Evolutionary conservation across 2,329 filamentous ascomycete genomes (phyloP).

Genomic region (Penicillium sp.): DNA sequence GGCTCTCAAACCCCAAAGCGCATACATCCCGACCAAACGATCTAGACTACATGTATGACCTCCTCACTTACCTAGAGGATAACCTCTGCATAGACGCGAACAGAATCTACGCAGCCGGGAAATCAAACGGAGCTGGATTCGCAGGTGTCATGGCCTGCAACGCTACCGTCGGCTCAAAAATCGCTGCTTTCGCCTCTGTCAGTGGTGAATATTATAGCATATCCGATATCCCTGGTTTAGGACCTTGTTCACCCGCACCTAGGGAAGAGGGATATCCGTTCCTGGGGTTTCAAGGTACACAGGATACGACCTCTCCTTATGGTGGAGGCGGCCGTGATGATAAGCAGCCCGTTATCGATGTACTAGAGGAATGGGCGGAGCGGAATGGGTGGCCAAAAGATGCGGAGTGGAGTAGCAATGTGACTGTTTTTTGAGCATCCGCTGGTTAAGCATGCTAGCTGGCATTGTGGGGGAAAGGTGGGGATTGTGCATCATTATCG

Average conservation of each 20-base stretch:
- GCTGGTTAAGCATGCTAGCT: slow-evolving; percentile 19
- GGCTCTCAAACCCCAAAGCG: slow-evolving; percentile 38
- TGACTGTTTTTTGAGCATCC: slow-evolving; percentile 16
- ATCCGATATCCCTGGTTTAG: slow-evolving; percentile 16
- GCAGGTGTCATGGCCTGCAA: slow-evolving; percentile 52
- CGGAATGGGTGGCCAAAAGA: slow-evolving; percentile 16
- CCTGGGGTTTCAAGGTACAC: slow-evolving; percentile 25
- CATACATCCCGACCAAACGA: slow-evolving; percentile 40
- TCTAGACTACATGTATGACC: slow-evolving; percentile 46
- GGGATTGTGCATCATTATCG: slow-evolving; percentile 24
- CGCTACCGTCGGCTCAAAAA: slow-evolving; percentile 39
- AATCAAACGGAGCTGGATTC: slow-evolving; percentile 58
- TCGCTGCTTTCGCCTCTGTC: slow-evolving; percentile 54
- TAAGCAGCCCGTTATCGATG: slow-evolving; percentile 18
- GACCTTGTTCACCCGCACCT: slow-evolving; percentile 26
- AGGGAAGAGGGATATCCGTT: slow-evolving; percentile 29
- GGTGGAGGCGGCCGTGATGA: slow-evolving; percentile 11
- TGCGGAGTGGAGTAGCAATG: slow-evolving; percentile 16
- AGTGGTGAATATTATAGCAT: slow-evolving; percentile 49
- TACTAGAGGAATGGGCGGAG: slow-evolving; percentile 19
- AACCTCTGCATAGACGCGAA: slow-evolving; percentile 48
- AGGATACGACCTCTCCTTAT: slow-evolving; percentile 20
- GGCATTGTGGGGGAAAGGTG: slow-evolving; percentile 16
- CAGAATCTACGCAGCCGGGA: slow-evolving; percentile 51
- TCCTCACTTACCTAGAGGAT: slow-evolving; percentile 41